phyloP scores from a whole-genome alignment of 345 rosid species.

The Dipteronia sinensis region DNA sequence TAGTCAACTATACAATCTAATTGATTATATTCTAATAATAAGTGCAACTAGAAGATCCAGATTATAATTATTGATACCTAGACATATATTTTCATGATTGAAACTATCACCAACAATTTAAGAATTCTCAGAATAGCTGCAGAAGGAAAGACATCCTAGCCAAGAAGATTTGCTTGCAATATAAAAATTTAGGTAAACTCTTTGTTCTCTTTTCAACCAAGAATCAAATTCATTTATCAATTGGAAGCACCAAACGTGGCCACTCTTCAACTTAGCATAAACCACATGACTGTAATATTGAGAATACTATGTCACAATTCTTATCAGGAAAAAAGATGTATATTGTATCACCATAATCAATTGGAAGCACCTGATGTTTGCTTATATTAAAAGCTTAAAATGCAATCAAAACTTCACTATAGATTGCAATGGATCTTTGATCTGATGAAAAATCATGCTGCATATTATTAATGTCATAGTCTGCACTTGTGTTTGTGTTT shows the following conservation, averaged over 20 bases:
- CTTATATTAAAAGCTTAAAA: neutral
- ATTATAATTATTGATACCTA: neutral
- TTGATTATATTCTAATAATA: no score
- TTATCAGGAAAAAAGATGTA: no score
- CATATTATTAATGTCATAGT: neutral
- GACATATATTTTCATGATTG: neutral
- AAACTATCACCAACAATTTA: neutral
- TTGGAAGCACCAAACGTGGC: neutral
- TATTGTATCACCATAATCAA: neutral
- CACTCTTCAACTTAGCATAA: neutral
- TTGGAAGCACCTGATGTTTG: neutral
- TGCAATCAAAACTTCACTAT: neutral
- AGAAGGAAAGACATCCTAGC: neutral
- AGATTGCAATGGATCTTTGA: neutral
- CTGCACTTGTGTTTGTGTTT: neutral
- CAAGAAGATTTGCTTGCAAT: neutral
- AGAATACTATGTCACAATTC: neutral
- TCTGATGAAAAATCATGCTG: neutral
- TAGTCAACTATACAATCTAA: no score
- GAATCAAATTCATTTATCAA: neutral
- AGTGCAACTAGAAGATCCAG: neutral
- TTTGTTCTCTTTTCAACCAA: neutral
- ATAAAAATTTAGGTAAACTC: neutral
- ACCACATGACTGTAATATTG: neutral
- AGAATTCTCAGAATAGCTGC: neutral